These are phyloP conservation scores for Paraphoma chrysanthemicola DNA, from an alignment of 2,329 filamentous ascomycete species.

Conservation along the genomic window DNA sequence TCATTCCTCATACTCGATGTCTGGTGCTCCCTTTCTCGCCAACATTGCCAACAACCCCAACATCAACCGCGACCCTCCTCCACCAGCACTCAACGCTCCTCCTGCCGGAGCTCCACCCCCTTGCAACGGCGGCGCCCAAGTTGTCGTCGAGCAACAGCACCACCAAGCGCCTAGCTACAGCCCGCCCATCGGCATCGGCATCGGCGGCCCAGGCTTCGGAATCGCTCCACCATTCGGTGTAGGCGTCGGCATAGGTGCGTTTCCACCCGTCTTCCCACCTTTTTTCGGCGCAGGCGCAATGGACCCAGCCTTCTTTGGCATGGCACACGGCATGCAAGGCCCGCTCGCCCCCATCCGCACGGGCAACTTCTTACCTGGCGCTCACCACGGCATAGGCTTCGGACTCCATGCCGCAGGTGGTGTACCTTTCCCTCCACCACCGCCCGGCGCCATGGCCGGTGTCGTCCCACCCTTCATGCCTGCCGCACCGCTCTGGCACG, in stretches of 20 bases:
- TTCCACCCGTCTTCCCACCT: slow-evolving; percentile 22
- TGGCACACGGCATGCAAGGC: slow-evolving; percentile 24
- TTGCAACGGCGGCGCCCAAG: slow-evolving; percentile 6
- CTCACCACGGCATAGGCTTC: slow-evolving; percentile 35
- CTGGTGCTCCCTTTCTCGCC: slow-evolving; percentile 35
- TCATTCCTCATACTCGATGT: slow-evolving; percentile 20
- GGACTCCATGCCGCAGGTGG: slow-evolving; percentile 26
- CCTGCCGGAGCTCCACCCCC: slow-evolving; percentile 13
- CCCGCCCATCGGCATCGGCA: slow-evolving; percentile 27
- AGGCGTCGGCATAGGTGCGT: slow-evolving; percentile 32
- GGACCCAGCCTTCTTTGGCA: slow-evolving; percentile 27
- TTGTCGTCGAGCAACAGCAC: slow-evolving; percentile 30
- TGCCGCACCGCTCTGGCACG: slow-evolving; percentile 29
- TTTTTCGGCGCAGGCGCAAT: slow-evolving; percentile 13
- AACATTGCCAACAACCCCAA: slow-evolving; percentile 44
- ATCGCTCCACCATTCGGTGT: slow-evolving; percentile 24
- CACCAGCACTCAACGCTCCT: slow-evolving; percentile 30
- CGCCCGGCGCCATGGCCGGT: slow-evolving; percentile 26
- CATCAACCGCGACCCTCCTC: slow-evolving; percentile 42
- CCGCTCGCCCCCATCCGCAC: slow-evolving; percentile 33
- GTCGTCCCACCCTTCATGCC: slow-evolving; percentile 33
- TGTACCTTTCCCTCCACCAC: slow-evolving; percentile 34
- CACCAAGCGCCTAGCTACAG: slow-evolving; percentile 32
- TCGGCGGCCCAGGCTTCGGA: slow-evolving; percentile 21
- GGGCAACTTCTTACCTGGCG: slow-evolving; percentile 31